Conservation (phyloP, 192 early-diverging fungal species). For the Coemansia guatemalensis region DNA sequence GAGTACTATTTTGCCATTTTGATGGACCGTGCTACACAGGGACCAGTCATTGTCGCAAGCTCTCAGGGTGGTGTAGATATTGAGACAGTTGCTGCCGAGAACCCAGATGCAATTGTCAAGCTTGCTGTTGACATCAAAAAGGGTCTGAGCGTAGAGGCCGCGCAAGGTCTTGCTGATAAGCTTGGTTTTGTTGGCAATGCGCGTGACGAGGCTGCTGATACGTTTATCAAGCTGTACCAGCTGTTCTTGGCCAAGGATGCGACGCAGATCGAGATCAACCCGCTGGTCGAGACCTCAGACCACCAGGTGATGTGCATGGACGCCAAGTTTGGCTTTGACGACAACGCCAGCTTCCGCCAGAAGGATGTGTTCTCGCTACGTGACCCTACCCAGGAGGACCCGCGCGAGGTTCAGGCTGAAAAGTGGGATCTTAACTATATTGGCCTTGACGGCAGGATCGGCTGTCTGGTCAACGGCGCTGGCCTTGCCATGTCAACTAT, state of each 20-base stretch:
- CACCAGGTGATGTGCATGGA: slow-evolving; percentile 97
- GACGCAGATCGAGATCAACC: slow-evolving; percentile 99
- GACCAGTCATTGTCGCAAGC: slow-evolving; percentile 95
- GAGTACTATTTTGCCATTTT: slow-evolving; percentile 99
- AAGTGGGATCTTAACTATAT: slow-evolving; percentile 99
- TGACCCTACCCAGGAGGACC: slow-evolving; percentile 94
- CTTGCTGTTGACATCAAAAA: slow-evolving; percentile 86
- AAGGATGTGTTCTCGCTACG: slow-evolving; percentile 84
- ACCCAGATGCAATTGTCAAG: slow-evolving; percentile 94
- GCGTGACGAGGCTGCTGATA: slow-evolving; percentile 83
- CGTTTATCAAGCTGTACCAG: slow-evolving; percentile 91
- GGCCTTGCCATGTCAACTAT: slow-evolving; percentile 99
- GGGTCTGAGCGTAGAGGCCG: slow-evolving; percentile 75
- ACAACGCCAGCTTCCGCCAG: slow-evolving; percentile 98
- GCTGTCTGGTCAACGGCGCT: slow-evolving; percentile 98
- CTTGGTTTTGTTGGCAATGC: slow-evolving; percentile 86
- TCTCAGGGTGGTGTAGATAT: slow-evolving; percentile 99
- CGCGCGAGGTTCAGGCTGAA: slow-evolving; percentile 94
- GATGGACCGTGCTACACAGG: slow-evolving; percentile 93
- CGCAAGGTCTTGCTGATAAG: slow-evolving; percentile 74
- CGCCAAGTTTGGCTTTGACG: slow-evolving; percentile 99
- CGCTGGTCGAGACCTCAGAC: slow-evolving; percentile 86
- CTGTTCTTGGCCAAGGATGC: slow-evolving; percentile 96
- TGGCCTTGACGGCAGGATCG: slow-evolving; percentile 97
- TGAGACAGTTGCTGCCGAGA: slow-evolving; percentile 91